phyloP scores from a whole-genome alignment of 371 early-diverging fungal genomes.

The Apophysomyces sp. region DNA sequence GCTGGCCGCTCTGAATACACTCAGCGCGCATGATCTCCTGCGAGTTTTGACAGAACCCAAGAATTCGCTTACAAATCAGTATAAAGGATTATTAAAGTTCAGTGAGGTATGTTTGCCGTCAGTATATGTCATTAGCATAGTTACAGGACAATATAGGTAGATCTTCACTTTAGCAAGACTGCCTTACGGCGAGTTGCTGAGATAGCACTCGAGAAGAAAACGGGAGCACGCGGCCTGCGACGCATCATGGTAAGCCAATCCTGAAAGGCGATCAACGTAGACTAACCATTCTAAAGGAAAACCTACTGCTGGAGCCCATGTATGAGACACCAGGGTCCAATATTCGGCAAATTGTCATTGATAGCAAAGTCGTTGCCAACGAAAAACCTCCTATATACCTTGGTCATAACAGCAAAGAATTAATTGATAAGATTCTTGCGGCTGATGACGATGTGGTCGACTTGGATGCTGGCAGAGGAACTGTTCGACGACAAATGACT shows the following conservation, averaged over 20 bases:
- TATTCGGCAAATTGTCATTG: constrained; percentile 69
- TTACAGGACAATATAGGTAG: constrained; percentile 34
- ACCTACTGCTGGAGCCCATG: constrained; percentile 78
- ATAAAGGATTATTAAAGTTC: constrained; percentile 71
- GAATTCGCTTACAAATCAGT: constrained; percentile 84
- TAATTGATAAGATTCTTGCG: constrained; percentile 27
- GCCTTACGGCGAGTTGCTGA: constrained; percentile 73
- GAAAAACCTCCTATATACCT: constrained; percentile 66
- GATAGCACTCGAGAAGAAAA: constrained; percentile 78
- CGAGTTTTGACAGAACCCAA: constrained; percentile 83
- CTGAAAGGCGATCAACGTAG: background rate
- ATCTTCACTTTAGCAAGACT: constrained; percentile 67
- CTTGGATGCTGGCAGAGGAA: too few species aligned
- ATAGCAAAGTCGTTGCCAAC: constrained; percentile 59
- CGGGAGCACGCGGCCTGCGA: constrained; percentile 88
- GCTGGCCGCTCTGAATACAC: constrained; percentile 71
- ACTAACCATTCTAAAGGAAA: constrained; percentile 47
- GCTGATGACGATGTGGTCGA: constrained; percentile 31
- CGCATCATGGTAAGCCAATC: constrained; percentile 67
- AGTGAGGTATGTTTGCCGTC: too few species aligned
- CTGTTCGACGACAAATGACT: too few species aligned
- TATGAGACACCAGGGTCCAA: constrained; percentile 77
- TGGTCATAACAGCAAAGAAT: constrained; percentile 50
- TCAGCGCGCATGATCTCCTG: constrained; percentile 71
- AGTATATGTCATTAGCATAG: too few species aligned